Percentiles rank a stretch among this genome's conserved stretches.
phyloP scores from a whole-genome alignment of 2,329 filamentous ascomycete genomes.

The Ilyonectria mors-panacis region DNA sequence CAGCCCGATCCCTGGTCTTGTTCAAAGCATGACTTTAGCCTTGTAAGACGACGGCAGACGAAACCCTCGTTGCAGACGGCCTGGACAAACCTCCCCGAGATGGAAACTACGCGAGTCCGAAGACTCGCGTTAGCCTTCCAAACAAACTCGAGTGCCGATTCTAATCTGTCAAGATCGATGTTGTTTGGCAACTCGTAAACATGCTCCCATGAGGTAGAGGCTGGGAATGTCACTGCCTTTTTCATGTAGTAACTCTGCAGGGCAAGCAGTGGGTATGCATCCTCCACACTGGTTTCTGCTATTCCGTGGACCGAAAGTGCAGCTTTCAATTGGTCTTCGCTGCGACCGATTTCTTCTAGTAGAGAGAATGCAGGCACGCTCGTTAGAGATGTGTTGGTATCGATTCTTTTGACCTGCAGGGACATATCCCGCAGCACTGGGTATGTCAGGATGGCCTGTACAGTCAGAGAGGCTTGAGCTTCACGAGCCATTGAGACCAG shows the following conservation, averaged over 20 bases:
- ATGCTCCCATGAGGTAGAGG: constrained; percentile 2
- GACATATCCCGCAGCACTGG: constrained; percentile 7
- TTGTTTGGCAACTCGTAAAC: constrained; percentile 4
- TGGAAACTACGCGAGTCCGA: constrained; percentile 3
- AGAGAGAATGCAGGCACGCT: neutral
- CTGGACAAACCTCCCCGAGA: constrained; percentile 3
- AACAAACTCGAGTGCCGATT: constrained; percentile 2
- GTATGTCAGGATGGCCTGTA: constrained; percentile 1
- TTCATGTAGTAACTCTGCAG: constrained; percentile 4
- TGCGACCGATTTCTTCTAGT: neutral
- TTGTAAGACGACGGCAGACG: constrained; percentile 2
- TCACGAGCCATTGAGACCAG: neutral
- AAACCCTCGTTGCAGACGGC: constrained; percentile 2
- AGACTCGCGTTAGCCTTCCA: constrained; percentile 5
- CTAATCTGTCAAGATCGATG: constrained; percentile 4
- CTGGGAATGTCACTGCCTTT: neutral
- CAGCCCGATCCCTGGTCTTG: neutral
- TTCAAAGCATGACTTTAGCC: constrained; percentile 2
- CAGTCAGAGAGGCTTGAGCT: neutral
- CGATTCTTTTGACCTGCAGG: constrained; percentile 1
- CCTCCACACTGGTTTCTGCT: constrained; percentile 1
- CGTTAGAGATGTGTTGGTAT: neutral
- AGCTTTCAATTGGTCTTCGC: neutral
- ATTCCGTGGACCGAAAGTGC: constrained; percentile 1
- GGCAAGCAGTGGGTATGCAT: constrained; percentile 5